Evolutionary conservation across 2,329 filamentous ascomycete species (phyloP).

Genomic region (Alternaria ventricosa): DNA sequence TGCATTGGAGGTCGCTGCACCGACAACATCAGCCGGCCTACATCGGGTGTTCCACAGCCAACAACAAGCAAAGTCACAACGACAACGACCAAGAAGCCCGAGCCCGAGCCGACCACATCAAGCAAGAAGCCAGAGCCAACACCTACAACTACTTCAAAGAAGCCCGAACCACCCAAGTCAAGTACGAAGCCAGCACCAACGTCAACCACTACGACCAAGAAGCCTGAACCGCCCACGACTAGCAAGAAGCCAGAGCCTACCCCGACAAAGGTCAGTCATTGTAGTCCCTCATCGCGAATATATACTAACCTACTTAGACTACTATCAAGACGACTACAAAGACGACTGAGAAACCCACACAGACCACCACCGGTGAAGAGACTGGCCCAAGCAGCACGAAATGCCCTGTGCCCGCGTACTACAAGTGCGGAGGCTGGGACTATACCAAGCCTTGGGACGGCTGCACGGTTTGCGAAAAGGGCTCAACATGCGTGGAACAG

Average conservation of each 20-base stretch:
- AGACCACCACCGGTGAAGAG: constrained; percentile 20
- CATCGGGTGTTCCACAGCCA: constrained; percentile 11
- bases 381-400: constrained; percentile 36
- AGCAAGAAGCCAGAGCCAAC: constrained; percentile 9
- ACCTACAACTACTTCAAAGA: background rate
- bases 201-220: constrained; percentile 7
- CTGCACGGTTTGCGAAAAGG: constrained; percentile 36
- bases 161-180: background rate
- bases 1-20: constrained; percentile 28
- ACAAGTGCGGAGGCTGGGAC: constrained; percentile 38
- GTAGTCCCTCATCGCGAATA: background rate
- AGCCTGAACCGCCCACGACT: constrained; percentile 11
- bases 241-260: constrained; percentile 11
- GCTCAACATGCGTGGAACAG: constrained; percentile 34
- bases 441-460: constrained; percentile 35
- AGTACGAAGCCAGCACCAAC: background rate
- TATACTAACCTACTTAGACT: background rate
- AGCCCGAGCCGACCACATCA: constrained; percentile 12
- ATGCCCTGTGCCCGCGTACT: constrained; percentile 41
- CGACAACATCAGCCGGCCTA: constrained; percentile 15
- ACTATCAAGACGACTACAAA: constrained; percentile 15
- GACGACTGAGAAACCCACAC: constrained; percentile 9
- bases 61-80: constrained; percentile 16
- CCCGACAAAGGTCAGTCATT: constrained; percentile 9
- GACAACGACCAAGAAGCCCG: constrained; percentile 13